Percentiles rank a stretch among this genome's conserved stretches.
Evolutionary conservation across 2,329 filamentous ascomycete genomes (phyloP).

Genomic region (Malbranchea zuffiana): DNA sequence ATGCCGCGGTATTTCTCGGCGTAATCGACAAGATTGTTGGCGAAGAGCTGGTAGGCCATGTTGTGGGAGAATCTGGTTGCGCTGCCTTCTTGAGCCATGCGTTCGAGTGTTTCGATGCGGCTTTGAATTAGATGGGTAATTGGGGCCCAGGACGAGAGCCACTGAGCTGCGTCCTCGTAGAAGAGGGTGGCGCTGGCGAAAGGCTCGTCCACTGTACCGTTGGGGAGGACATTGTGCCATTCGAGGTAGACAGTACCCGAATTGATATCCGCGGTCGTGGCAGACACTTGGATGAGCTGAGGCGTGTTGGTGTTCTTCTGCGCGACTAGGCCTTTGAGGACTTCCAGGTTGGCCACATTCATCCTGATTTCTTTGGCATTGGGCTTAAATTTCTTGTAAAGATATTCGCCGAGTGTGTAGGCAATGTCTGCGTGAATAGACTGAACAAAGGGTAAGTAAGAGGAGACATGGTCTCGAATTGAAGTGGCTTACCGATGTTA

Average conservation of each 20-base stretch:
- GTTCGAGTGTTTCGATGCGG: constrained; percentile 20
- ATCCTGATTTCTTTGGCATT: constrained; percentile 20
- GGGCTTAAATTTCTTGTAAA: constrained; percentile 13
- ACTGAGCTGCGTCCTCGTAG: constrained; percentile 17
- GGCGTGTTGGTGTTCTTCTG: constrained; percentile 38
- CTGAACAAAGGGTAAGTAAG: constrained; percentile 8
- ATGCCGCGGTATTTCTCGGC: constrained; percentile 26
- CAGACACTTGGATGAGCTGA: constrained; percentile 39
- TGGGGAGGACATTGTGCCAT: constrained; percentile 22
- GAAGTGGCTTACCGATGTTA: constrained; percentile 31
- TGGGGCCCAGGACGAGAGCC: constrained; percentile 20
- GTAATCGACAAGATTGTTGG: constrained; percentile 26
- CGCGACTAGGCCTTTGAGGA: constrained; percentile 47
- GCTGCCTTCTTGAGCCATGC: constrained; percentile 17
- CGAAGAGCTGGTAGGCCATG: constrained; percentile 30
- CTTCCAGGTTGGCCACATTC: constrained; percentile 30
- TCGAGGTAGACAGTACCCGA: constrained; percentile 6
- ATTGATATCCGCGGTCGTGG: constrained; percentile 49
- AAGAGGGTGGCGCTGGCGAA: constrained; percentile 18
- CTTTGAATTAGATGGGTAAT: constrained; percentile 19
- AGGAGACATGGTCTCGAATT: constrained; percentile 1
- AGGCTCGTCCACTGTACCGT: constrained; percentile 18
- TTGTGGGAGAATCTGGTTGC: constrained; percentile 21
- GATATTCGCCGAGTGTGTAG: constrained; percentile 16
- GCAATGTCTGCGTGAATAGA: constrained; percentile 18